Percentiles rank a stretch among this genome's conserved stretches.
These are phyloP conservation scores for Ophiostoma perfectum DNA, from an alignment of 2,329 filamentous ascomycete genomes.

Conservation along the genomic window DNA sequence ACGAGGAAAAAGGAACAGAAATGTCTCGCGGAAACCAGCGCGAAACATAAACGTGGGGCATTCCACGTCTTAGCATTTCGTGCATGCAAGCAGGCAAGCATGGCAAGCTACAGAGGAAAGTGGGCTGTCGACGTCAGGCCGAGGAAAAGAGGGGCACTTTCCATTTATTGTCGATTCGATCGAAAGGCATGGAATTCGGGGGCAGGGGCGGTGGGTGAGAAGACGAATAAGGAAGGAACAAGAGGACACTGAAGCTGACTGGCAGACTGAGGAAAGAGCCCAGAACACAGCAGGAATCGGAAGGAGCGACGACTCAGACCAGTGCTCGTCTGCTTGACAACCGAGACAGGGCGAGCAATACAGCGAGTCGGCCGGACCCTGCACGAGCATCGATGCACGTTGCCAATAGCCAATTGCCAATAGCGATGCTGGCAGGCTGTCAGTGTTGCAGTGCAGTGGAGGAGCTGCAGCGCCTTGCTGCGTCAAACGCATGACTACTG, in stretches of 20 bases:
- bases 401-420: background rate
- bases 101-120: background rate
- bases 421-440: conserved; percentile 9
- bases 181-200: background rate
- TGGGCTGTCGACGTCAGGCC: conserved; percentile 16
- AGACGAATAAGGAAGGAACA: background rate
- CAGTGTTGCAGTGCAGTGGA: conserved; percentile 14
- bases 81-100: background rate
- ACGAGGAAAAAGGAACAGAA: background rate
- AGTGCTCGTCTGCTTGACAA: no score
- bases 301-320: background rate
- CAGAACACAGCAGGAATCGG: background rate
- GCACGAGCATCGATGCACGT: background rate
- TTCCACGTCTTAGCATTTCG: background rate
- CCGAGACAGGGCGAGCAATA: conserved; percentile 6
- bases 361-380: background rate
- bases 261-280: background rate
- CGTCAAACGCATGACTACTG: background rate
- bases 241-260: background rate
- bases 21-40: background rate
- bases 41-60: background rate
- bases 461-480: background rate
- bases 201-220: no score
- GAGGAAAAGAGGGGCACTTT: conserved; percentile 3
- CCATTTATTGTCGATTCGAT: background rate